Percentiles rank a stretch among this genome's conserved stretches.
phyloP scores from a whole-genome alignment of 148 eudicot species.

The Gaultheria prostrata region DNA sequence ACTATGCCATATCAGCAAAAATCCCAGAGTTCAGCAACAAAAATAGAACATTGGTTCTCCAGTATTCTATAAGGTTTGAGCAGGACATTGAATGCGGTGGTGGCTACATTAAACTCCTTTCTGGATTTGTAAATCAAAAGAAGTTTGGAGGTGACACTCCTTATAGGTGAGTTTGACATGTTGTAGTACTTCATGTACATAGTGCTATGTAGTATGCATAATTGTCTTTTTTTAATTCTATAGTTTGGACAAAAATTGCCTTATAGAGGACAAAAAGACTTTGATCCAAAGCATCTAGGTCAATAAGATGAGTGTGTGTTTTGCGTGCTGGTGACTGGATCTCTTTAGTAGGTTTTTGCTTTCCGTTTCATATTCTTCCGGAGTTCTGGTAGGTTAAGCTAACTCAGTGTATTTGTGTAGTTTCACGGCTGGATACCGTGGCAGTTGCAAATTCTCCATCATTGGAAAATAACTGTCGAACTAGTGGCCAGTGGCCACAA shows the following conservation, averaged over 20 bases:
- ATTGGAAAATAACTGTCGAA: background rate
- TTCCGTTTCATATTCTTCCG: background rate
- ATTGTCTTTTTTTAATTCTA: background rate
- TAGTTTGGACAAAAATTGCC: background rate
- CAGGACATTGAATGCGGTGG: slow-evolving; percentile 92
- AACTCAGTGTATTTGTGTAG: background rate
- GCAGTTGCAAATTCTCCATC: background rate
- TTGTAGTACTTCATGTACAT: background rate
- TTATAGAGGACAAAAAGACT: background rate
- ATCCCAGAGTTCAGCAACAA: slow-evolving; percentile 72
- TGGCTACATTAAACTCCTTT: slow-evolving; percentile 73
- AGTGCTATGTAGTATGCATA: background rate
- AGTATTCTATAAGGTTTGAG: slow-evolving; percentile 69
- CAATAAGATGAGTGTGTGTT: background rate
- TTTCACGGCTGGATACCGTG: background rate
- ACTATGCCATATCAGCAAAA: slow-evolving; percentile 77
- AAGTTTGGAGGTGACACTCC: slow-evolving; percentile 92
- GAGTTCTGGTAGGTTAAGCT: background rate
- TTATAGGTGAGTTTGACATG: slow-evolving; percentile 51
- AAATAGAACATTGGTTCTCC: slow-evolving; percentile 76
- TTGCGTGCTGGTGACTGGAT: background rate
- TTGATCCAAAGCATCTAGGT: background rate
- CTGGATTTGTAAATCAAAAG: slow-evolving; percentile 81
- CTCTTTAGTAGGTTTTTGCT: background rate
- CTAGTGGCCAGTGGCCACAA: background rate